Evolutionary conservation across 495 filamentous ascomycete genomes (phyloP).

Genomic region (Jackrogersella multiformis): DNA sequence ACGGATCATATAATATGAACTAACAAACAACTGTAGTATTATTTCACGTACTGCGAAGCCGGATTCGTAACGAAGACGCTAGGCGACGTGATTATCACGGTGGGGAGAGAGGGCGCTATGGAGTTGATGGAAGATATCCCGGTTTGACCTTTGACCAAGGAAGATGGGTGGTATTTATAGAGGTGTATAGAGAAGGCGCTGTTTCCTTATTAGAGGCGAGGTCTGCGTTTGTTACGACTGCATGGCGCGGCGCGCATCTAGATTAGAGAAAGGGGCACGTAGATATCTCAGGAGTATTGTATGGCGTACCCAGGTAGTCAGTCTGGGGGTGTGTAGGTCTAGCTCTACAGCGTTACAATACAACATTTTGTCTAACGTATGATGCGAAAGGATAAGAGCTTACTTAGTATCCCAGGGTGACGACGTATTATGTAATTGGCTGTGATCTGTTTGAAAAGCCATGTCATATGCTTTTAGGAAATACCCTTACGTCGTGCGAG

Average conservation of each 20-base stretch:
- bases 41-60: constrained; percentile 77
- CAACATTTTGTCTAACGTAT: neutral
- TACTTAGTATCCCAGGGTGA: no score
- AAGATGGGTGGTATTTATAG: no score
- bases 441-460: no score
- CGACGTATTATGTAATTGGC: no score
- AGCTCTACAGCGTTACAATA: neutral
- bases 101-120: constrained; percentile 71
- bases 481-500: no score
- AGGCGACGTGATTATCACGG: constrained; percentile 73
- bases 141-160: no score
- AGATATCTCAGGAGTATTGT: neutral
- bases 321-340: neutral
- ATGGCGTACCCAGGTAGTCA: no score
- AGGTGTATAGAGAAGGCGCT: neutral
- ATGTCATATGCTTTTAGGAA: no score
- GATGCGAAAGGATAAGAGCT: neutral
- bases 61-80: constrained; percentile 75
- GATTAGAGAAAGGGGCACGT: neutral
- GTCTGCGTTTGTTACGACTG: neutral
- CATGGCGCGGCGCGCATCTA: neutral
- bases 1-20: no score
- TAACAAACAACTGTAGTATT: no score
- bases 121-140: constrained; percentile 75
- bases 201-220: neutral